Evolutionary conservation across 768 basidiomycete species (phyloP).

Genomic region (Sistotremastrum niveocremeum): DNA sequence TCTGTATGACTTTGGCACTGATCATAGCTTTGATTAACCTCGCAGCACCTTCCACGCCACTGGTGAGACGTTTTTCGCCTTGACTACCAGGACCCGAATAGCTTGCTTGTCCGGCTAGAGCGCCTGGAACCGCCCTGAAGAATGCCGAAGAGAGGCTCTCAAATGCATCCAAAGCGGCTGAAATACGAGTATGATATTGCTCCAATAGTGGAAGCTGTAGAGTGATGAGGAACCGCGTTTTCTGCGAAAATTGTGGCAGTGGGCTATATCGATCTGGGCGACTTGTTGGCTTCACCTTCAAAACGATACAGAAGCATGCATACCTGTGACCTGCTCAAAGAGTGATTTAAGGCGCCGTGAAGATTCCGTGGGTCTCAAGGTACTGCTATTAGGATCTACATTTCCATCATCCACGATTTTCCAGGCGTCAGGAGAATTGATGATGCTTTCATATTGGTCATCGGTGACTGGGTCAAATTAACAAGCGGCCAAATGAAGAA

Average conservation of each 20-base stretch:
- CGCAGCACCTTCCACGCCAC: slow-evolving; percentile 72
- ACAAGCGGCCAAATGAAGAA: background rate
- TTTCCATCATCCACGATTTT: slow-evolving; percentile 54
- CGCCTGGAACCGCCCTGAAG: slow-evolving; percentile 85
- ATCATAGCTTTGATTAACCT: slow-evolving; percentile 77
- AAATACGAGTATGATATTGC: slow-evolving; percentile 63
- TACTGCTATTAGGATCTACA: slow-evolving; percentile 22
- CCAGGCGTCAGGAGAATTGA: slow-evolving; percentile 78
- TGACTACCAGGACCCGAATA: slow-evolving; percentile 23
- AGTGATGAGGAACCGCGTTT: slow-evolving; percentile 68
- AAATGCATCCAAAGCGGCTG: slow-evolving; percentile 82
- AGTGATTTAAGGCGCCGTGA: slow-evolving; percentile 73
- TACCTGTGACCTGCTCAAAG: slow-evolving; percentile 86
- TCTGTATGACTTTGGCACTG: slow-evolving; percentile 62
- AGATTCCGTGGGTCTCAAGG: slow-evolving; percentile 64
- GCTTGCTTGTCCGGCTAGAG: slow-evolving; percentile 43
- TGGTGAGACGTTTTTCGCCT: slow-evolving; percentile 42
- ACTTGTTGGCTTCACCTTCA: background rate
- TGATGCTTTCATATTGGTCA: slow-evolving; percentile 74
- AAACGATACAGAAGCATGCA: slow-evolving; percentile 8
- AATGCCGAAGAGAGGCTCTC: slow-evolving; percentile 83
- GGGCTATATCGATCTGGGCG: slow-evolving; percentile 80
- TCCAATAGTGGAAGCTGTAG: slow-evolving; percentile 80
- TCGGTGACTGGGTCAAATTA: slow-evolving; percentile 52
- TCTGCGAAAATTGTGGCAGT: slow-evolving; percentile 63